Conservation (phyloP, 176 grass and related monocot genomes). For the Lolium multiflorum region DNA sequence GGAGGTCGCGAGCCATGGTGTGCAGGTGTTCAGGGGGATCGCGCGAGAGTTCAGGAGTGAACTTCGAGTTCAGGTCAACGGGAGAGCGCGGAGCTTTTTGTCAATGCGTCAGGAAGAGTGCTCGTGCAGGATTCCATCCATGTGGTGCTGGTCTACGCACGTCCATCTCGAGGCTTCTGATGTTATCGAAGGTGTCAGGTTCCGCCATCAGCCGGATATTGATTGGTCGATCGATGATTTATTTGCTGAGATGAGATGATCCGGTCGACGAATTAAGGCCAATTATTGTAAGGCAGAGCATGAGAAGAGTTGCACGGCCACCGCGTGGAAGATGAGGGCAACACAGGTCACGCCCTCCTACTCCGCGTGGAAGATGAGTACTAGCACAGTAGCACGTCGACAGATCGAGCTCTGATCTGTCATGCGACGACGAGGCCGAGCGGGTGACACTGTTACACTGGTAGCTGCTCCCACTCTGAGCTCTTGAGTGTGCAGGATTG, state of each 20-base stretch:
- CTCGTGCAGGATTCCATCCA: neutral
- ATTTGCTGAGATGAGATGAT: neutral
- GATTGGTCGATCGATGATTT: neutral
- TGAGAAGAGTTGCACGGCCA: too few species aligned
- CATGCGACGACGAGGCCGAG: neutral
- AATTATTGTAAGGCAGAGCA: too few species aligned
- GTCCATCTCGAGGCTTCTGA: neutral
- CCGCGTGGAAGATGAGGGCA: too few species aligned
- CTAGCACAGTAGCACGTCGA: too few species aligned
- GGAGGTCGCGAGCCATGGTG: slow-evolving; percentile 27
- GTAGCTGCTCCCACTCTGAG: neutral
- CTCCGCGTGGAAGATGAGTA: too few species aligned
- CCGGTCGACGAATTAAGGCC: neutral
- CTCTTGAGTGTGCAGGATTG: too few species aligned
- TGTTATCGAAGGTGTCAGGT: neutral
- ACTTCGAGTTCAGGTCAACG: neutral
- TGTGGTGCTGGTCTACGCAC: neutral
- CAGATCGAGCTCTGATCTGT: neutral
- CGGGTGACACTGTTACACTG: neutral
- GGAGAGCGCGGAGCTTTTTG: neutral
- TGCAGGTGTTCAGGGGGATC: neutral
- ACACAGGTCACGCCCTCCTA: too few species aligned
- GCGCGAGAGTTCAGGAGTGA: neutral
- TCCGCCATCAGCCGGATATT: neutral
- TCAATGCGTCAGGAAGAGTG: neutral